Evolutionary conservation across 495 filamentous ascomycete genomes (phyloP), one percentile per base, ranked within the genome.

Genomic region (Podospora australis): DNA sequence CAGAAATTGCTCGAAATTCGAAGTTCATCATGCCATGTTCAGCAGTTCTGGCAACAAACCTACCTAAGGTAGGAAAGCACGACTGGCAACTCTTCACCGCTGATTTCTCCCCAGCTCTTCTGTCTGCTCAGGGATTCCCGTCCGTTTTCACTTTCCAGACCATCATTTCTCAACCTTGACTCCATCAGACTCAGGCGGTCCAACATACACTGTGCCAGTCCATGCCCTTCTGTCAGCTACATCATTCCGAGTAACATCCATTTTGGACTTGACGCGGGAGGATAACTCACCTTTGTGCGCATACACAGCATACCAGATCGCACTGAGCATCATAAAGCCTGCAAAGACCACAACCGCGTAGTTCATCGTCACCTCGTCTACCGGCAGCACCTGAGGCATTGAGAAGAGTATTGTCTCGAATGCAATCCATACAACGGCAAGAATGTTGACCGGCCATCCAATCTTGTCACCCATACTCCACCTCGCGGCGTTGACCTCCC

Each of bases 301-400:
- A 63, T 82, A 80, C 1, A 73, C 70, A 43, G 83, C 73, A 68
- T 89, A 88, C 83, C 83, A 88, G 1, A 73, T 54, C n/a, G 56
- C 54, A 41, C 63, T 74, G 25, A 79, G 60, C 0, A 70, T 63
- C 24, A 80, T 77, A 46, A 83, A 82, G 0, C 80, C 78, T 4
- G 78, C 73, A 49, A 64, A 64, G 4, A 79, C 79, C 0, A 80
- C 78, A 7, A 73, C 72, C 0, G 79, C 81, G 51, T 83, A 83
- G 50, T 80, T 79, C 52, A 83, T 65, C 11, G 73, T 79, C 42
- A 77, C 70, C 28, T 64, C 69, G 19, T 66, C 70, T 2, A 83
- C 75, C 2, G 79, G 75, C 41, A 82, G 73, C 14, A 68, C 63
- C 1, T 71, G 70, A 2, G 79, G 80, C 46, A 83, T 69, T 53